These are phyloP conservation scores for Komagataella mondaviorum DNA, from an alignment of 805 yeast genomes.

Conservation along the genomic window DNA sequence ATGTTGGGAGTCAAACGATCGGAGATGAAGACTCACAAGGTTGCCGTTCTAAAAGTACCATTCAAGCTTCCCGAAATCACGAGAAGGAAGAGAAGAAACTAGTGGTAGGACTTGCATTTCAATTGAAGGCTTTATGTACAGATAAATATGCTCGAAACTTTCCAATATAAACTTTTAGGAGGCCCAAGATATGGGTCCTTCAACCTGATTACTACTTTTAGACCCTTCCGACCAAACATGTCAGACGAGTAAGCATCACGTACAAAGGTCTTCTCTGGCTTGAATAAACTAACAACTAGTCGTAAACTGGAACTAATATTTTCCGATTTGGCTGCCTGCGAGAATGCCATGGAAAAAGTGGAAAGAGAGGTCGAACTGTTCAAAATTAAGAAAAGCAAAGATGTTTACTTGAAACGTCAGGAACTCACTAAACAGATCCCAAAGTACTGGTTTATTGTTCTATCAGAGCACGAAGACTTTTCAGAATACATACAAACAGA, in stretches of 20 bases:
- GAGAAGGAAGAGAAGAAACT: conserved; percentile 36
- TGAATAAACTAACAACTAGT: not conserved
- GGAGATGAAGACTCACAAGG: conserved; percentile 41
- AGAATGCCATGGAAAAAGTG: conserved; percentile 41
- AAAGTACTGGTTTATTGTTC: conserved; percentile 77
- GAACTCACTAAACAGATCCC: conserved; percentile 40
- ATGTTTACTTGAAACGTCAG: conserved; percentile 46
- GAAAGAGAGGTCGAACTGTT: conserved; percentile 48
- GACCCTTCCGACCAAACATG: not conserved
- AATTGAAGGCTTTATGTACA: not conserved
- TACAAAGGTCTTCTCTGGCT: not conserved
- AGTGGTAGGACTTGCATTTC: too few relatives aligned
- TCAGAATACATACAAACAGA: conserved; percentile 66
- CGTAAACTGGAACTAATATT: not conserved
- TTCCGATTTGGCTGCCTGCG: conserved; percentile 21
- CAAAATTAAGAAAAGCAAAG: conserved; percentile 37
- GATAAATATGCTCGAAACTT: not conserved
- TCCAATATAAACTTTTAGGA: not conserved
- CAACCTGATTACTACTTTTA: not conserved
- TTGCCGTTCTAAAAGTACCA: conserved; percentile 80
- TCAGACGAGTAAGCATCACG: not conserved
- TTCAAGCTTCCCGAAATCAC: conserved; percentile 78
- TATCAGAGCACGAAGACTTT: conserved; percentile 76
- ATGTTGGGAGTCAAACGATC: conserved; percentile 54
- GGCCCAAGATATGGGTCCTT: not conserved